A percentile compares a stretch with the other conserved stretches of the same genome.
Evolutionary conservation across 2,329 filamentous ascomycete genomes (phyloP).

Genomic region (Aotearoamyces nothofagi): DNA sequence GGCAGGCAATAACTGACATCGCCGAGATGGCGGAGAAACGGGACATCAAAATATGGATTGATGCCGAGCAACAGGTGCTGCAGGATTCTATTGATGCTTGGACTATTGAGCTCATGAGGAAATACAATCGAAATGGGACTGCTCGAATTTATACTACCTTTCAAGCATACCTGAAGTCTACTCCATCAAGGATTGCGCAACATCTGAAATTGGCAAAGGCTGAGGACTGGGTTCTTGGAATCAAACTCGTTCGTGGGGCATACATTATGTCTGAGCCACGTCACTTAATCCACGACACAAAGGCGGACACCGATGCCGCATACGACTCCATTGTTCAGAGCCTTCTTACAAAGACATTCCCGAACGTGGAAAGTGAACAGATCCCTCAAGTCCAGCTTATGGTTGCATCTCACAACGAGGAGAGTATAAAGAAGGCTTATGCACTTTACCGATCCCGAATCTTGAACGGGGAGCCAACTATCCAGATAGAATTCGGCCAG

Average conservation of each 20-base stretch:
- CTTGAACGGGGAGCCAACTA: constrained; percentile 22
- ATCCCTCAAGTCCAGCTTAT: constrained; percentile 35
- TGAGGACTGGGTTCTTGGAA: constrained; percentile 32
- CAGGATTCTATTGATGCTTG: constrained; percentile 34
- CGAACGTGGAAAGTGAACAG: constrained; percentile 22
- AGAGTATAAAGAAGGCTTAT: constrained; percentile 44
- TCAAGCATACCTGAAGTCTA: constrained; percentile 35
- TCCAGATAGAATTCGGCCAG: constrained; percentile 49
- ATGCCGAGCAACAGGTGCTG: constrained; percentile 36
- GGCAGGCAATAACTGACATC: constrained; percentile 23
- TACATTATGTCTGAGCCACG: constrained; percentile 33
- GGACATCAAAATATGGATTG: constrained; percentile 31
- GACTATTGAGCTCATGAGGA: constrained; percentile 36
- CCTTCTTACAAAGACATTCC: constrained; percentile 28
- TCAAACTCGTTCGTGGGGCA: constrained; percentile 37
- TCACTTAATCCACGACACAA: constrained; percentile 27
- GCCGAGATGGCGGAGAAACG: constrained; percentile 2
- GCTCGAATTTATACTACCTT: constrained; percentile 32
- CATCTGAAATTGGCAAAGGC: constrained; percentile 28
- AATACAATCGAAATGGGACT: constrained; percentile 28
- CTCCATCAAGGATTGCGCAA: constrained; percentile 25
- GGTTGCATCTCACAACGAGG: constrained; percentile 66
- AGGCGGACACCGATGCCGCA: constrained; percentile 29
- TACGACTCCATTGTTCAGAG: constrained; percentile 41
- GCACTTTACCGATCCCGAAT: constrained; percentile 28